Evolutionary conservation across 2,329 filamentous ascomycete genomes (phyloP).

Genomic region (Domatiomyces catenatus): DNA sequence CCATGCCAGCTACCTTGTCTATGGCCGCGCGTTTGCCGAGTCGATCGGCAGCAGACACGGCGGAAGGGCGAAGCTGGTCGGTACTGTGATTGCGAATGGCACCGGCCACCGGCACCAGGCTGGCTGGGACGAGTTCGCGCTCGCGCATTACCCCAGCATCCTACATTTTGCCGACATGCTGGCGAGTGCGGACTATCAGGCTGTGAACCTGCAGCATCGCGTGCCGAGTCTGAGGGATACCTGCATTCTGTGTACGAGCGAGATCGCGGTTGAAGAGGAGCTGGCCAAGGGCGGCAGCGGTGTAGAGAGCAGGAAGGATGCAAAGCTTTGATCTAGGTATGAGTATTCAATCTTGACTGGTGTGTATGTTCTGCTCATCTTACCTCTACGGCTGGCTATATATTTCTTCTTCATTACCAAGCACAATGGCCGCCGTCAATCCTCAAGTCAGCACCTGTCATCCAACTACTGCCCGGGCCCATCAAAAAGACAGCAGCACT

Average conservation of each 20-base stretch:
- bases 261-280: conserved; percentile 28
- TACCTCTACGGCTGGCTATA: not conserved
- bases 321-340: conserved; percentile 12
- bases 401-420: conserved; percentile 27
- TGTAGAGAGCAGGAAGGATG: not conserved
- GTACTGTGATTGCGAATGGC: conserved; percentile 34
- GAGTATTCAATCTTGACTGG: not conserved
- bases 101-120: conserved; percentile 13
- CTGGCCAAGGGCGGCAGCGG: conserved; percentile 1
- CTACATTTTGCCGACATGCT: conserved; percentile 48
- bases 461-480: conserved; percentile 36
- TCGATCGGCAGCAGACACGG: conserved; percentile 38
- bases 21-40: conserved; percentile 34
- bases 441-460: conserved; percentile 39
- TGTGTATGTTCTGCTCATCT: not conserved
- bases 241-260: conserved; percentile 38
- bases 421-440: conserved; percentile 41
- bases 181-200: conserved; percentile 42
- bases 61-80: conserved; percentile 46
- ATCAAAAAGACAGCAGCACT: conserved; percentile 35
- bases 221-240: conserved; percentile 38
- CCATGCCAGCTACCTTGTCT: conserved; percentile 35
- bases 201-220: conserved; percentile 38
- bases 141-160: conserved; percentile 50
- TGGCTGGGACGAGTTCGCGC: conserved; percentile 48